A percentile compares a stretch with the other conserved stretches of the same genome.
Conservation (phyloP, 2,329 filamentous ascomycete genomes). For the Trichoderma cornu-damae region DNA sequence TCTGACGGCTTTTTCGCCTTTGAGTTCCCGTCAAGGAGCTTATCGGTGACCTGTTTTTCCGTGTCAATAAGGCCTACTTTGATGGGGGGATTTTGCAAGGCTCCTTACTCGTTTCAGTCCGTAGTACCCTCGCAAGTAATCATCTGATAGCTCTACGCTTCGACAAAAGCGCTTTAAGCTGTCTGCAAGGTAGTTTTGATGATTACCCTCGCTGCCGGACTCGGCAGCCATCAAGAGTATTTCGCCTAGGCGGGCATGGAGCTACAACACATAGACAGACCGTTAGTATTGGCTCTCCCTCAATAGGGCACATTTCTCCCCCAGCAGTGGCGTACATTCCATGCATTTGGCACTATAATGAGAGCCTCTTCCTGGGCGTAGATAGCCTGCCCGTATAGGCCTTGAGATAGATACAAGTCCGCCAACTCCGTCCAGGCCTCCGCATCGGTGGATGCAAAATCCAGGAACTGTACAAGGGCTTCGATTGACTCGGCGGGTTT, state of each 20-base stretch:
- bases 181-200: conserved; percentile 57
- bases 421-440: conserved; percentile 92
- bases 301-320: neutral
- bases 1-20: conserved; percentile 45
- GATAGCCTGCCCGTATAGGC: conserved; percentile 74
- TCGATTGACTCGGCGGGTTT: conserved; percentile 67
- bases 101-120: conserved; percentile 70
- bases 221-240: conserved; percentile 66
- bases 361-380: conserved; percentile 89
- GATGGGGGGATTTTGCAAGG: neutral
- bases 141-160: conserved; percentile 88
- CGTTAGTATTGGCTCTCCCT: conserved; percentile 9
- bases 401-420: conserved; percentile 77
- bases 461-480: conserved; percentile 68
- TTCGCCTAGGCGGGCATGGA: conserved; percentile 84
- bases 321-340: conserved; percentile 66
- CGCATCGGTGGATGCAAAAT: conserved; percentile 80
- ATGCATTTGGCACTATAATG: conserved; percentile 81
- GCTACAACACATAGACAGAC: conserved; percentile 43
- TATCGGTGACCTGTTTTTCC: conserved; percentile 43
- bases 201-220: conserved; percentile 37
- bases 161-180: conserved; percentile 81
- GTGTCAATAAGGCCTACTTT: conserved; percentile 9
- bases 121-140: conserved; percentile 88
- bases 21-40: conserved; percentile 41